These are phyloP conservation scores for Neospermospora avenae DNA, from an alignment of 2,329 filamentous ascomycete species.

Conservation along the genomic window DNA sequence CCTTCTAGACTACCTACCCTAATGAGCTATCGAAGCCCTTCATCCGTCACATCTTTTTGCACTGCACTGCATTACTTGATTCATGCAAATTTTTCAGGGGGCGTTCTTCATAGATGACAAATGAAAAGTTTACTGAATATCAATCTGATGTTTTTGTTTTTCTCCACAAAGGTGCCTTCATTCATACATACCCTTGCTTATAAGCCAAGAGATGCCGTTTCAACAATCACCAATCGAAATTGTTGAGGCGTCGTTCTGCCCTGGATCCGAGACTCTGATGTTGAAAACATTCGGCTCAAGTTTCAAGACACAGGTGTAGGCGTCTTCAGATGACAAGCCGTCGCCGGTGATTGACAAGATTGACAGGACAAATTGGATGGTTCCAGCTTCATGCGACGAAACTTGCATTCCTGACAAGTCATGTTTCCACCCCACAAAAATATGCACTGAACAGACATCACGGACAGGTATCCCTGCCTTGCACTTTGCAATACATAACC, in stretches of 20 bases:
- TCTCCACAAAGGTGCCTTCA: too few relatives aligned
- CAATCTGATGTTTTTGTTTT: not conserved
- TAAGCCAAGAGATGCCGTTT: not conserved
- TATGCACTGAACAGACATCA: not conserved
- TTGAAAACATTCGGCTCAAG: not conserved
- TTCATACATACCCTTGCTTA: constrained; percentile 3
- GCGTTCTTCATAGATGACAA: constrained; percentile 31
- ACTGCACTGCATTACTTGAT: constrained; percentile 20
- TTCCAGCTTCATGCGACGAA: not conserved
- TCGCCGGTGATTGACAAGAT: not conserved
- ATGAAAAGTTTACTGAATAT: constrained; percentile 14
- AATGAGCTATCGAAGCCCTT: constrained; percentile 27
- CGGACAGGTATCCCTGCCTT: not conserved
- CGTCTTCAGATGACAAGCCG: not conserved
- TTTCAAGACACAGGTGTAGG: not conserved
- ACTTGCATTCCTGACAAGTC: not conserved
- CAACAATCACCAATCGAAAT: not conserved
- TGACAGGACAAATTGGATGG: not conserved
- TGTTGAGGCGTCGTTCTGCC: not conserved
- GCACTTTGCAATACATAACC: not conserved
- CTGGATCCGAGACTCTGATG: not conserved
- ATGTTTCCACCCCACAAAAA: not conserved
- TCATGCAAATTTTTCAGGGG: constrained; percentile 24
- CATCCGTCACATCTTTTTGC: constrained; percentile 18
- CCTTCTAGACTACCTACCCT: constrained; percentile 33